Conservation (phyloP, 1,284 basidiomycete genomes). For the Sanghuangporus baumii region DNA sequence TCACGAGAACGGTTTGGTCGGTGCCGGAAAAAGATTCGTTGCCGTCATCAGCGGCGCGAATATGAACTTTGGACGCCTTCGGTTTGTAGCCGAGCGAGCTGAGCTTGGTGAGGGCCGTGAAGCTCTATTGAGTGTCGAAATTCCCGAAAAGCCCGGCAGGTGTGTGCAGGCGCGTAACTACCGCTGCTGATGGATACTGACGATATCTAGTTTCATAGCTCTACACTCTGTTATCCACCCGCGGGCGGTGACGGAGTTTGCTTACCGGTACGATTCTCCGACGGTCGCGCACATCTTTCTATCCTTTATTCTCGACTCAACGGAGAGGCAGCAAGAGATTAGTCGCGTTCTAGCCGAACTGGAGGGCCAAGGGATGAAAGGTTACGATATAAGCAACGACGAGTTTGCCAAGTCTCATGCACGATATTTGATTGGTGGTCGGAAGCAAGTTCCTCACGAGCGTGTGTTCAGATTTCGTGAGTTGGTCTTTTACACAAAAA, state of each 20-base stretch:
- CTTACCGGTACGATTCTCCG: slow-evolving; percentile 79
- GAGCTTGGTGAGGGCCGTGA: slow-evolving; percentile 95
- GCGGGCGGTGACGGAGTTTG: slow-evolving; percentile 93
- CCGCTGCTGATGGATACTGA: slow-evolving; percentile 7
- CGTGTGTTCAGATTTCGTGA: slow-evolving; percentile 90
- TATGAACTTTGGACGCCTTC: slow-evolving; percentile 96
- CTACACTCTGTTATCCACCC: slow-evolving; percentile 88
- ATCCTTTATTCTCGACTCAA: slow-evolving; percentile 81
- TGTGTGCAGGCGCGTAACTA: slow-evolving; percentile 29
- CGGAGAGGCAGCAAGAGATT: slow-evolving; percentile 64
- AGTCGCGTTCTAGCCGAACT: slow-evolving; percentile 58
- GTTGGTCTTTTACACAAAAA: slow-evolving; percentile 26
- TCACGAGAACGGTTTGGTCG: slow-evolving; percentile 71
- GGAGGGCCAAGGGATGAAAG: slow-evolving; percentile 68
- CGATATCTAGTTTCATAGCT: slow-evolving; percentile 67
- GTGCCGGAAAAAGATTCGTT: slow-evolving; percentile 84
- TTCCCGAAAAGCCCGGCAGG: slow-evolving; percentile 91
- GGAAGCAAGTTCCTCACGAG: slow-evolving; percentile 74
- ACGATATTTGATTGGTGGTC: slow-evolving; percentile 91
- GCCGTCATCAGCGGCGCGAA: slow-evolving; percentile 94
- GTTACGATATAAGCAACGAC: slow-evolving; percentile 87
- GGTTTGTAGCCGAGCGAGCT: slow-evolving; percentile 97
- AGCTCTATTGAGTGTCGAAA: slow-evolving; percentile 87
- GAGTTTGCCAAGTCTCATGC: slow-evolving; percentile 95
- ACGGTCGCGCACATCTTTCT: slow-evolving; percentile 81